Percentiles rank a stretch among this genome's conserved stretches.
phyloP scores from a whole-genome alignment of 2,329 filamentous ascomycete species.

The Nigrospora sphaerica region DNA sequence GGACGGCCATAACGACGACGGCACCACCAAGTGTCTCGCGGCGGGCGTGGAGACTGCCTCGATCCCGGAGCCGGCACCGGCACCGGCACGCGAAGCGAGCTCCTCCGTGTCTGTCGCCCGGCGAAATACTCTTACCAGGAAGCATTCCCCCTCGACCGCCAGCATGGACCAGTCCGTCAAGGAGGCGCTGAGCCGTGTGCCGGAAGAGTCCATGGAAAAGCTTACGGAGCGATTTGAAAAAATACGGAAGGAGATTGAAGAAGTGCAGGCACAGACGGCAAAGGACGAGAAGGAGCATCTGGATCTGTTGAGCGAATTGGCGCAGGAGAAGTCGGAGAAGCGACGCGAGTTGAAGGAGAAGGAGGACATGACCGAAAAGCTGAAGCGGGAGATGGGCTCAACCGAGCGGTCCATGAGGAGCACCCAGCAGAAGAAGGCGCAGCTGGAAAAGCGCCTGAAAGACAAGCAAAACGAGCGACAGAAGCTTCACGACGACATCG shows the following conservation, averaged over 20 bases:
- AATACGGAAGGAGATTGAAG: conserved; percentile 78
- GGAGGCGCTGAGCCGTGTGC: conserved; percentile 40
- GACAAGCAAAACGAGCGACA: conserved; percentile 62
- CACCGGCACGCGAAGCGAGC: conserved; percentile 60
- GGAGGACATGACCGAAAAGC: conserved; percentile 79
- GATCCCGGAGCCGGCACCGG: conserved; percentile 51
- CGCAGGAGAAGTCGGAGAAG: conserved; percentile 73
- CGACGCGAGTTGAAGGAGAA: conserved; percentile 76
- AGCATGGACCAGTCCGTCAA: conserved; percentile 44
- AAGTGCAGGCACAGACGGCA: conserved; percentile 60
- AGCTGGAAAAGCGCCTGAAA: conserved; percentile 66
- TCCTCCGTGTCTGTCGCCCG: conserved; percentile 31
- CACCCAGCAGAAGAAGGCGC: conserved; percentile 69
- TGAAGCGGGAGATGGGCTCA: conserved; percentile 73
- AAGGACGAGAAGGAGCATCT: conserved; percentile 68
- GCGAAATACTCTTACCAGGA: conserved; percentile 65
- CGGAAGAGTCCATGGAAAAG: conserved; percentile 64
- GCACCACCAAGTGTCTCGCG: conserved; percentile 39
- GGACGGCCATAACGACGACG: conserved; percentile 43
- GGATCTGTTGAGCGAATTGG: conserved; percentile 58
- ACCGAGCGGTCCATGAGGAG: conserved; percentile 76
- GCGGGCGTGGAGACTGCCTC: conserved; percentile 55
- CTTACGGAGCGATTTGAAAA: conserved; percentile 75
- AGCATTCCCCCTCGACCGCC: conserved; percentile 65
- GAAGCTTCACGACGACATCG: conserved; percentile 63